phyloP scores from a whole-genome alignment of 1,139 yeast species.

The Pneumocystis sp. region DNA sequence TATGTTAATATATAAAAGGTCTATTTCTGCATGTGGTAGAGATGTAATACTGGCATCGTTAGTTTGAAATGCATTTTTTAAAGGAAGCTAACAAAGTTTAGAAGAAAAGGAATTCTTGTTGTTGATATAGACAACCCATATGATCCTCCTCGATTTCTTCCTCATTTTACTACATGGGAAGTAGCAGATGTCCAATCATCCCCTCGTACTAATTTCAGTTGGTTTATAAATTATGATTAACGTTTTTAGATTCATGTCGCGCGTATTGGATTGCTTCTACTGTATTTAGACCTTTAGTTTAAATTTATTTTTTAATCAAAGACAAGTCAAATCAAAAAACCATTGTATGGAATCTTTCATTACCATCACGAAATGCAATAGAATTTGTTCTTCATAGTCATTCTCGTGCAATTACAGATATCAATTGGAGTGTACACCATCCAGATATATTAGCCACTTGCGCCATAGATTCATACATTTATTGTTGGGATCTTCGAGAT shows the following conservation, averaged over 20 bases:
- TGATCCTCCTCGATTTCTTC: slow-evolving; percentile 86
- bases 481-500: slow-evolving; percentile 80
- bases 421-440: slow-evolving; percentile 73
- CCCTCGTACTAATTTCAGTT: slow-evolving; percentile 32
- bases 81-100: slow-evolving; percentile 9
- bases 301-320: neutral
- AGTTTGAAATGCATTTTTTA: slow-evolving; percentile 1
- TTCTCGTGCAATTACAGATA: slow-evolving; percentile 85
- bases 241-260: slow-evolving; percentile 35
- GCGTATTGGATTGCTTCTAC: slow-evolving; percentile 90
- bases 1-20: slow-evolving; percentile 6
- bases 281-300: neutral
- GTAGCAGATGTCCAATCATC: slow-evolving; percentile 99
- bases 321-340: slow-evolving; percentile 71
- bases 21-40: slow-evolving; percentile 80
- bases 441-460: slow-evolving; percentile 91
- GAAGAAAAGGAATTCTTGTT: slow-evolving; percentile 67
- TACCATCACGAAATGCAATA: slow-evolving; percentile 64
- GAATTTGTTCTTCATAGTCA: slow-evolving; percentile 80
- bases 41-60: slow-evolving; percentile 82
- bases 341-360: slow-evolving; percentile 74
- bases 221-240: neutral
- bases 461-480: slow-evolving; percentile 73
- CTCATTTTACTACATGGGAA: slow-evolving; percentile 90
- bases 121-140: slow-evolving; percentile 93